Conservation (phyloP, 176 grass and related monocot species). For the Pontederia crassipes region DNA sequence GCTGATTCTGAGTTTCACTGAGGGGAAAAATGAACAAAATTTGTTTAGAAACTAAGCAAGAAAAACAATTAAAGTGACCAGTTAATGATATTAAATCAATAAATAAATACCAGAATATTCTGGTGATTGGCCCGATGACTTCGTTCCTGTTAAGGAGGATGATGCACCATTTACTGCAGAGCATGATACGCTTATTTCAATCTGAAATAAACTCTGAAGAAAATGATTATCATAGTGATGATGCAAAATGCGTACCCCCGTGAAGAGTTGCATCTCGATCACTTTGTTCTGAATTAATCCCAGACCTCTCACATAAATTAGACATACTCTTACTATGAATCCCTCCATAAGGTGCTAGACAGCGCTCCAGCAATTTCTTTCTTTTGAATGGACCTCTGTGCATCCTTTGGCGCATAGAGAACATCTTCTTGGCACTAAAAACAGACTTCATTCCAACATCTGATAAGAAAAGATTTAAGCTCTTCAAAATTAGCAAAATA, state of each 20-base stretch:
- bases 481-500: conserved; percentile 9
- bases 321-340: conserved; percentile 4
- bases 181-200: not conserved
- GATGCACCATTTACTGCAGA: conserved; percentile 47
- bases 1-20: conserved; percentile 84
- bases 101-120: conserved; percentile 39
- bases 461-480: conserved; percentile 26
- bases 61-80: not conserved
- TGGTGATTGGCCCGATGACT: conserved; percentile 30
- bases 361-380: conserved; percentile 60
- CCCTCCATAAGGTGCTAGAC: conserved; percentile 30
- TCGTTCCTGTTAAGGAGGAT: conserved; percentile 30
- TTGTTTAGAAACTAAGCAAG: not conserved
- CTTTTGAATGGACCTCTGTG: conserved; percentile 81
- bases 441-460: conserved; percentile 58
- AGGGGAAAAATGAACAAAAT: conserved; percentile 22
- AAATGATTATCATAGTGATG: not conserved
- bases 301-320: conserved; percentile 25
- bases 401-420: conserved; percentile 77
- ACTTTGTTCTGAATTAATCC: conserved; percentile 29
- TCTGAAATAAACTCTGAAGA: no score
- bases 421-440: conserved; percentile 59
- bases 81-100: not conserved
- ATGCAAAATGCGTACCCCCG: conserved; percentile 31
- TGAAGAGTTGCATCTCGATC: conserved; percentile 19